Evolutionary conservation across 2,329 filamentous ascomycete genomes (phyloP), one percentile per base, ranked within the genome.

Genomic region (Macrophomina pseudophaseolina): DNA sequence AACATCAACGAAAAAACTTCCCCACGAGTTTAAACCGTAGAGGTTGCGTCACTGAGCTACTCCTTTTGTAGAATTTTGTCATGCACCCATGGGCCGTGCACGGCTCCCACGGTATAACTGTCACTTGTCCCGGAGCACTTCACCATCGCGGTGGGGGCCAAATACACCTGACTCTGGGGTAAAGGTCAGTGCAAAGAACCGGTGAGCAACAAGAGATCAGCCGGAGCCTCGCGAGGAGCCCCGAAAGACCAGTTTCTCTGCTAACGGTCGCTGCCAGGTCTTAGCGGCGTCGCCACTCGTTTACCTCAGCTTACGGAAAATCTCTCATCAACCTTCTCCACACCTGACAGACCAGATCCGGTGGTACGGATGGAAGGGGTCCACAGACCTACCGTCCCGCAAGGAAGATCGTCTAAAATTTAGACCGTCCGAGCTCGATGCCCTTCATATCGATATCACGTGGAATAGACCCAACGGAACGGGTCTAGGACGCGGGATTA

Each of bases 381-480:
- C 58, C 58, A 49, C 58, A 28, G 58, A 12, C 23, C 58, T 49
- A 28, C 8, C 32, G 49, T 62, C 49, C n/a, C 30, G 42, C 42
- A 32, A 35, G 33, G 58, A 14, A 49, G 58, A 62, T 62, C 58
- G 30, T 49, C 58, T 5, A 38, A 49, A 49, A 62, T 62, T 23
- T 62, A 49, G 38, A 23, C 58, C 18, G 58, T 62, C 58, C 58
- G 44, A 62, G 58, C 58, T 62, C 58, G 30, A 28, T 62, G 30
- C 54, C 54, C 33, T 33, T 38, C 42, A 62, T n/a, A 38, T 35
- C 58, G 44, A 62, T 62, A 62, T 62, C 58, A 62, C 58, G 58
- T 62, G 58, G 23, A 11, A 28, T 14, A 33, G 53, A 32, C 54
- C 54, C 54, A 59, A 33, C 54, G 28, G 54, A 46, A 59, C 40